phyloP scores from a whole-genome alignment of 768 basidiomycete genomes.

The Sporobolomyces roseus region DNA sequence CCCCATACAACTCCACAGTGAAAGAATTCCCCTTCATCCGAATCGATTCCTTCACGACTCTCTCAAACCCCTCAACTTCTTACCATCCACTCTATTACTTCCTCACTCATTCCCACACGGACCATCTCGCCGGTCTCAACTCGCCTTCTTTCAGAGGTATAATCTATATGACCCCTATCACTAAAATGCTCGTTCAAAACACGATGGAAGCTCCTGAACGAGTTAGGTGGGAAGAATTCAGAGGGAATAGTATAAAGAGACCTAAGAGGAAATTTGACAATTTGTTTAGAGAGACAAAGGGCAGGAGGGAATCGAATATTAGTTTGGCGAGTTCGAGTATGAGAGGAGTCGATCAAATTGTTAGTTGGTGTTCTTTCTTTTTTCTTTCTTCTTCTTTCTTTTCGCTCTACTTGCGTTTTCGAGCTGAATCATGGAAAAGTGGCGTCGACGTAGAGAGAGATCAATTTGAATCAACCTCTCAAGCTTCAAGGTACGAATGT shows the following conservation, averaged over 20 bases:
- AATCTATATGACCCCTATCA: slow-evolving; percentile 74
- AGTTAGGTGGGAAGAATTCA: slow-evolving; percentile 57
- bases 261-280: slow-evolving; percentile 61
- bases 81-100: slow-evolving; percentile 58
- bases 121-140: slow-evolving; percentile 66
- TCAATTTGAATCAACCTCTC: slow-evolving; percentile 65
- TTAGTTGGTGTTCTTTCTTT: too few species aligned
- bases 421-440: too few species aligned
- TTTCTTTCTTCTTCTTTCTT: too few species aligned
- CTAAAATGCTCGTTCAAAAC: slow-evolving; percentile 74
- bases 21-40: slow-evolving; percentile 64
- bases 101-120: slow-evolving; percentile 85
- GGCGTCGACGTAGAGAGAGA: slow-evolving; percentile 55
- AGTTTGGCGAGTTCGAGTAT: slow-evolving; percentile 73
- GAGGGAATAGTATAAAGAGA: slow-evolving; percentile 53
- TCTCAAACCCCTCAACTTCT: slow-evolving; percentile 47
- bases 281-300: slow-evolving; percentile 81
- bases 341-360: slow-evolving; percentile 48
- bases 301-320: slow-evolving; percentile 82
- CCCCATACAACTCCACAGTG: too few species aligned
- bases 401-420: too few species aligned
- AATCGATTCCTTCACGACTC: slow-evolving; percentile 72
- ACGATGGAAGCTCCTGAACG: slow-evolving; percentile 56
- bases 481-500: slow-evolving; percentile 54
- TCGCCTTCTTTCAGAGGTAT: slow-evolving; percentile 67